phyloP scores from a whole-genome alignment of 768 basidiomycete species.

The Pleurotus tuoliensis region DNA sequence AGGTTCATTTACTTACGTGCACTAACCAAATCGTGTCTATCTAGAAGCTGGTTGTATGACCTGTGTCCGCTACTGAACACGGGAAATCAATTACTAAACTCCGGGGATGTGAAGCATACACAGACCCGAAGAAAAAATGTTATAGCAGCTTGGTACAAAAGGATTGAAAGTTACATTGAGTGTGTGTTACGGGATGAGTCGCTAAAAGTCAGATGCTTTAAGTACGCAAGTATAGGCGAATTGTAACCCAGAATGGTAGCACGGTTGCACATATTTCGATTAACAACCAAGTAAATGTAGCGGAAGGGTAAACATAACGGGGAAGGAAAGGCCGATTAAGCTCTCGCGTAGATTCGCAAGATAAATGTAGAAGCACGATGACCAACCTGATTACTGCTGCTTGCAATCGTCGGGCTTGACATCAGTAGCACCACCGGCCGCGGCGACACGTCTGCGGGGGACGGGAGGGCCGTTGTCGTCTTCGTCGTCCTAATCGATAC shows the following conservation, averaged over 20 bases:
- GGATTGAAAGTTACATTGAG: too few species aligned
- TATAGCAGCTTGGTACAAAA: too few species aligned
- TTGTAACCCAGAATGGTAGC: not conserved
- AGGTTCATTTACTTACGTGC: too few species aligned
- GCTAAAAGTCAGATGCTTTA: too few species aligned
- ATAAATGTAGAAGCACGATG: not conserved
- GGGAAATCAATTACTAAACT: too few species aligned
- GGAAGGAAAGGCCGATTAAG: not conserved
- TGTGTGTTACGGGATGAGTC: too few species aligned
- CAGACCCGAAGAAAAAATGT: too few species aligned
- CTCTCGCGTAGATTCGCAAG: constrained; percentile 5
- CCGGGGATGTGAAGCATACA: too few species aligned
- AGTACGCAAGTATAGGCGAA: too few species aligned
- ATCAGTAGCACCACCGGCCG: constrained; percentile 35
- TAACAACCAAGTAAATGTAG: not conserved
- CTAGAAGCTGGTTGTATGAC: too few species aligned
- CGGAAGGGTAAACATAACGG: not conserved
- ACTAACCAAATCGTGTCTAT: too few species aligned
- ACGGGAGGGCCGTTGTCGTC: constrained; percentile 64
- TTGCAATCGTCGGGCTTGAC: constrained; percentile 87
- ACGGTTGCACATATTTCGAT: not conserved
- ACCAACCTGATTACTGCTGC: constrained; percentile 59
- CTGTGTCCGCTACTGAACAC: too few species aligned
- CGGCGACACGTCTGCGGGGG: constrained; percentile 54
- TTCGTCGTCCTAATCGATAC: constrained; percentile 64